Base-by-base conservation (phyloP, 495 filamentous ascomycete genomes). In the Aspergillus sclerotioniger region DNA sequence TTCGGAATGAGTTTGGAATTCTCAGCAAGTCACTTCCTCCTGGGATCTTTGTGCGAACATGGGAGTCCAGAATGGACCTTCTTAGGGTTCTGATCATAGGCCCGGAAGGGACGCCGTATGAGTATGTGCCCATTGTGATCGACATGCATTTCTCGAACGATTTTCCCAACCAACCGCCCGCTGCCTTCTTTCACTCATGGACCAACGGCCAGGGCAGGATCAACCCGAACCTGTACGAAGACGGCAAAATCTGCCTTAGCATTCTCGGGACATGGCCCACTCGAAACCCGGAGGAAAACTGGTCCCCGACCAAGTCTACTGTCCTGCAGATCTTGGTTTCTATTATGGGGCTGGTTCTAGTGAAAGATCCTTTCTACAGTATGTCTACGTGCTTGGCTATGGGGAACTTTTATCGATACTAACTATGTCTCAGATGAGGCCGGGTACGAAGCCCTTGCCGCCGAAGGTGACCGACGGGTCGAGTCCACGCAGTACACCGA, bases 181-280 rank as follows among this genome's bases (percentile, higher is more conserved):
- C 64, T 5, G 72, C 74, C 2, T 79, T 73, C 64, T 87, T 87
- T 60, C 83, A 87, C 62, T 80, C 76, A 21, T 87, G 83, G 83
- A 79, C 77, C 0, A 62, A 72, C 39, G 73, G 76, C 3, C 56
- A 74, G 8, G 83, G 81, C 2, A 69, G 72, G 13, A 72, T 86
- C 35, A 87, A 87, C 62, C 84, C 84, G 1, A 87, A 87, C 60
- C 63, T 87, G 5, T 86, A 85, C 60, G 82, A 86, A 60, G 76
- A 86, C 61, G 82, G 84, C 13, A 84, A 77, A 49, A 82, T 87
- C 32, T 87, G 84, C 57, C 68, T 87, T 10, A 83, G 65, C 44
- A 66, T 87, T 20, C 64, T 87, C 10, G 84, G 83, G 2, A 87
- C 84, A 3, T 87, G 84, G 84, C 72, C 79, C 51, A 69, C 77